These are phyloP conservation scores for Neonothopanus nambi DNA, from an alignment of 1,284 basidiomycete genomes.

Conservation along the genomic window DNA sequence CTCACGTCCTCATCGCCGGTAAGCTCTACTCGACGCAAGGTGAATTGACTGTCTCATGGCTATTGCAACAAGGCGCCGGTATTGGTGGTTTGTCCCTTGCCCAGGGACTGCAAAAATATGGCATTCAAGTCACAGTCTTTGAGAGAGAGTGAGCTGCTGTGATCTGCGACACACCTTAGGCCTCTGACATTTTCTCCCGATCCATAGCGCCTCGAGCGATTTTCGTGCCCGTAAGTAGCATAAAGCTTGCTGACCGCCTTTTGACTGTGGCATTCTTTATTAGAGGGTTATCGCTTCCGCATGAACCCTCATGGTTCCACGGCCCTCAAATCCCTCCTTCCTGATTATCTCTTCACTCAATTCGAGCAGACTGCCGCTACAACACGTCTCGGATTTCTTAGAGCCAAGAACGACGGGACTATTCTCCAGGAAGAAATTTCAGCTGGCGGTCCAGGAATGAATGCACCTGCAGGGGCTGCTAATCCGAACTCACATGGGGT, in stretches of 20 bases:
- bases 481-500: not conserved
- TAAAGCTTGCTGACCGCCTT: not conserved
- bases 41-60: not conserved
- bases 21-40: not conserved
- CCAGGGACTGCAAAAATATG: slow-evolving; percentile 2
- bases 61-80: not conserved
- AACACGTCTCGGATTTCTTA: not conserved
- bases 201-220: not conserved
- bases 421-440: not conserved
- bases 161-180: not conserved
- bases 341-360: not conserved
- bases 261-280: not conserved
- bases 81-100: slow-evolving; percentile 4
- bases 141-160: not conserved
- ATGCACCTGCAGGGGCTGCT: not conserved
- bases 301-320: slow-evolving; percentile 1
- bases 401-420: slow-evolving; percentile 2
- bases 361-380: slow-evolving; percentile 6
- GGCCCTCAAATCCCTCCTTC: slow-evolving; percentile 3
- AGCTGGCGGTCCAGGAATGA: not conserved
- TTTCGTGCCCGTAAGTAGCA: slow-evolving; percentile 8
- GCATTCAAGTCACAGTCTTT: slow-evolving; percentile 7
- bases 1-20: slow-evolving; percentile 1
- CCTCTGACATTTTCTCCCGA: not conserved
- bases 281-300: slow-evolving; percentile 9